Conservation (phyloP, 495 filamentous ascomycete species). For the Penicillium subrubescens region DNA sequence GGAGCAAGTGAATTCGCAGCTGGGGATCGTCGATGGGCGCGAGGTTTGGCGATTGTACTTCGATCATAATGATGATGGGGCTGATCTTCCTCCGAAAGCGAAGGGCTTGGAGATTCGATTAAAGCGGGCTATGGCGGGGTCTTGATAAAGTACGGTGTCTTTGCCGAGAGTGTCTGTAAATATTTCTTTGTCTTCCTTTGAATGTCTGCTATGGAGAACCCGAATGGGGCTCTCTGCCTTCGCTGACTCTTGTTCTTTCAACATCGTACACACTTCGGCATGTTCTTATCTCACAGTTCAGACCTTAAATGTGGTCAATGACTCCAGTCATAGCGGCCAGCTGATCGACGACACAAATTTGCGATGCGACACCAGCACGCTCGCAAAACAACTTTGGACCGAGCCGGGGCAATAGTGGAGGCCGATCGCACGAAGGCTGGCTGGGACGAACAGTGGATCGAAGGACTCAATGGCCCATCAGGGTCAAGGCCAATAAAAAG, state of each 20-base stretch:
- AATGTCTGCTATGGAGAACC: neutral
- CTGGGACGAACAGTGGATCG: neutral
- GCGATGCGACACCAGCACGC: neutral
- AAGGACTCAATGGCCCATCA: neutral
- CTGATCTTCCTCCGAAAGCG: constrained; percentile 26
- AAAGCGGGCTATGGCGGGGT: constrained; percentile 26
- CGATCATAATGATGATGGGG: constrained; percentile 31
- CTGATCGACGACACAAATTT: neutral
- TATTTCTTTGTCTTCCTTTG: neutral
- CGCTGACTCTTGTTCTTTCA: neutral
- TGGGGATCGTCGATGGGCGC: constrained; percentile 19
- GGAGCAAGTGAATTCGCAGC: constrained; percentile 14
- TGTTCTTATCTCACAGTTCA: neutral
- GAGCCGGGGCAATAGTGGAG: neutral
- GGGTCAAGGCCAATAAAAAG: neutral
- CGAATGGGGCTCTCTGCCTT: neutral
- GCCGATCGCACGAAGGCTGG: neutral
- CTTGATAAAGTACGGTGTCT: constrained; percentile 4
- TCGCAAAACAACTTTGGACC: neutral
- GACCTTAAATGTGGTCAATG: neutral
- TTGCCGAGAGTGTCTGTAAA: neutral
- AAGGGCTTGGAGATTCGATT: constrained; percentile 28
- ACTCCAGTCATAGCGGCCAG: neutral
- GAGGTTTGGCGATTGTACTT: constrained; percentile 34
- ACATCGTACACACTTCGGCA: neutral